Evolutionary conservation across 805 yeast species (phyloP).

Genomic region (Zygosaccharomyces lentus): DNA sequence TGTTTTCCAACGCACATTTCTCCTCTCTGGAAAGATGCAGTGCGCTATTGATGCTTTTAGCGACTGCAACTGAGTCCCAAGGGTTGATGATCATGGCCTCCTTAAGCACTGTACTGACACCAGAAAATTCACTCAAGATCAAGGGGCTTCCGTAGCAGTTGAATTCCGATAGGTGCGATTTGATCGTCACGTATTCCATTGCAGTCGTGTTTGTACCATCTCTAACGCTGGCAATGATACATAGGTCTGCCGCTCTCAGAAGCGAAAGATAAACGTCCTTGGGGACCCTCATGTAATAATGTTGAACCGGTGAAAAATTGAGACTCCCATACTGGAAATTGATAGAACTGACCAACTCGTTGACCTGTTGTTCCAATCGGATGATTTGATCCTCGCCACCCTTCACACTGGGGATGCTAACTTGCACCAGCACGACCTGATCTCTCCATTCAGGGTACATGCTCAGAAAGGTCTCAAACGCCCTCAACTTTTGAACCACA

Average conservation of each 20-base stretch:
- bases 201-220: conserved; percentile 98
- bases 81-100: conserved; percentile 88
- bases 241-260: conserved; percentile 83
- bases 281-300: conserved; percentile 84
- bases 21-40: conserved; percentile 50
- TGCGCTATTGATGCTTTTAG: conserved; percentile 72
- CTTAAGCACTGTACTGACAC: conserved; percentile 66
- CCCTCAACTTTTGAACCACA: conserved; percentile 86
- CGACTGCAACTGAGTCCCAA: conserved; percentile 94
- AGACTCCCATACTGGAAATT: conserved; percentile 82
- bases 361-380: conserved; percentile 71
- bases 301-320: conserved; percentile 83
- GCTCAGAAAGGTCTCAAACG: conserved; percentile 80
- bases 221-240: conserved; percentile 82
- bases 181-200: conserved; percentile 85
- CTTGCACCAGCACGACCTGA: conserved; percentile 85
- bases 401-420: conserved; percentile 60
- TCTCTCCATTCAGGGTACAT: conserved; percentile 92
- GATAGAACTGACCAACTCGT: conserved; percentile 75
- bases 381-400: conserved; percentile 41
- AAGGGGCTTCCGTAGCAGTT: conserved; percentile 55
- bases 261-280: conserved; percentile 87
- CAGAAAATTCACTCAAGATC: conserved; percentile 89
- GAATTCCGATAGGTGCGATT: conserved; percentile 43
- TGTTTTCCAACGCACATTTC: conserved; percentile 44